Conservation (phyloP, 495 filamentous ascomycete genomes). For the Tuber brumale region DNA sequence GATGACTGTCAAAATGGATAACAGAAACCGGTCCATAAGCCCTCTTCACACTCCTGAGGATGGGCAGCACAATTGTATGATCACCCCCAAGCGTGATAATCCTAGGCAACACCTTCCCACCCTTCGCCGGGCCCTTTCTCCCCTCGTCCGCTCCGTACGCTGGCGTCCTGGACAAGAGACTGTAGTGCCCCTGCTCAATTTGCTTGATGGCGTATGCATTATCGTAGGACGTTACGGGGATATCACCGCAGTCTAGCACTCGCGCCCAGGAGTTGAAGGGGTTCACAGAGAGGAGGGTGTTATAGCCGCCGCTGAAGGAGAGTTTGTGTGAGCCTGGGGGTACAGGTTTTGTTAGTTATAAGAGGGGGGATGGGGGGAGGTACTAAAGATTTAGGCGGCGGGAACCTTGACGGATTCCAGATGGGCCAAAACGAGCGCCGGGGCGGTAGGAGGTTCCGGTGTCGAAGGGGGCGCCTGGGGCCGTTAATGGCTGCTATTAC, state of each 20-base stretch:
- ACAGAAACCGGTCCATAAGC: slow-evolving; percentile 62
- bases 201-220: slow-evolving; percentile 68
- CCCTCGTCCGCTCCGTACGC: slow-evolving; percentile 45
- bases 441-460: slow-evolving; percentile 70
- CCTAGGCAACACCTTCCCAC: slow-evolving; percentile 51
- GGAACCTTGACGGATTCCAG: slow-evolving; percentile 72
- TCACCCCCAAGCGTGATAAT: slow-evolving; percentile 67
- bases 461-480: slow-evolving; percentile 48
- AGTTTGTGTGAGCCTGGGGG: slow-evolving; percentile 12
- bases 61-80: slow-evolving; percentile 57
- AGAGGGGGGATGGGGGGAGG: not conserved
- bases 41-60: slow-evolving; percentile 58
- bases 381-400: slow-evolving; percentile 44
- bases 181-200: slow-evolving; percentile 60
- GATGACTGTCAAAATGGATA: slow-evolving; percentile 67
- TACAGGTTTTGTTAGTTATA: slow-evolving; percentile 2
- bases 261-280: slow-evolving; percentile 60
- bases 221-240: slow-evolving; percentile 64
- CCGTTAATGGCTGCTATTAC: not conserved
- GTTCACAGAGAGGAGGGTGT: slow-evolving; percentile 49
- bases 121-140: slow-evolving; percentile 48
- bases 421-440: slow-evolving; percentile 76
- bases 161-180: slow-evolving; percentile 49
- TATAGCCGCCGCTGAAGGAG: slow-evolving; percentile 44
- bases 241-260: slow-evolving; percentile 71